These are phyloP conservation scores for Juglanconis sp. DNA, from an alignment of 2,329 filamentous ascomycete species.

Conservation along the genomic window DNA sequence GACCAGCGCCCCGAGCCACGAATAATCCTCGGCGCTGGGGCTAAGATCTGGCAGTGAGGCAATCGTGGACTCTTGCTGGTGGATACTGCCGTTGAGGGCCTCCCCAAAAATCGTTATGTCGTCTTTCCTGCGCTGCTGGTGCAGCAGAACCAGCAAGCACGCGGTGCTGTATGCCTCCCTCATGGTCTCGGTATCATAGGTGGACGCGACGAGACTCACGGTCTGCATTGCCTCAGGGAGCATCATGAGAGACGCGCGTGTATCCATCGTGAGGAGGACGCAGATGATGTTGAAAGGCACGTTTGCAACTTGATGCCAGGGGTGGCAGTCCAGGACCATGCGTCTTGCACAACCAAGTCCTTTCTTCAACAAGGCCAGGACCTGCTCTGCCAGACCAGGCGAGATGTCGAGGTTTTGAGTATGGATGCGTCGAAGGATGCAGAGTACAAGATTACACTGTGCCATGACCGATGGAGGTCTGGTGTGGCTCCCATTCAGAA, in stretches of 20 bases:
- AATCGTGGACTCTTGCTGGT: conserved; percentile 26
- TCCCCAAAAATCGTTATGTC: conserved; percentile 34
- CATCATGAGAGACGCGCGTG: conserved; percentile 42
- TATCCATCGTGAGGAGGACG: conserved; percentile 53
- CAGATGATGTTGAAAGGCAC: conserved; percentile 59
- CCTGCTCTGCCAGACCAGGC: conserved; percentile 38
- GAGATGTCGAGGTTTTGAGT: conserved; percentile 46
- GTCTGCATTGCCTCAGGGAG: conserved; percentile 50
- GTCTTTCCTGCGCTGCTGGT: conserved; percentile 49
- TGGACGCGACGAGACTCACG: conserved; percentile 36
- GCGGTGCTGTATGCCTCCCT: conserved; percentile 54
- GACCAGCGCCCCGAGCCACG: conserved; percentile 40
- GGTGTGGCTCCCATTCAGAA: conserved; percentile 38
- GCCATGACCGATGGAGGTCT: conserved; percentile 42
- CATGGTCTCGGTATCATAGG: conserved; percentile 45
- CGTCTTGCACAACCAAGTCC: conserved; percentile 45
- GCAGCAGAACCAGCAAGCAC: conserved; percentile 49
- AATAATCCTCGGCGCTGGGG: conserved; percentile 31
- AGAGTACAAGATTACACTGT: conserved; percentile 54
- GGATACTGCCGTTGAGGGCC: conserved; percentile 32
- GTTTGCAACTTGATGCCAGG: conserved; percentile 60
- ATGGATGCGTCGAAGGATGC: conserved; percentile 52
- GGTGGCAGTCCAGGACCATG: conserved; percentile 41
- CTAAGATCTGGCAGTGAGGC: neutral
- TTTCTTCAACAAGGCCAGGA: conserved; percentile 42